Percentiles rank a stretch among this genome's conserved stretches.
These are phyloP conservation scores for Beauveria brongniartii DNA, from an alignment of 2,329 filamentous ascomycete species.

Conservation along the genomic window DNA sequence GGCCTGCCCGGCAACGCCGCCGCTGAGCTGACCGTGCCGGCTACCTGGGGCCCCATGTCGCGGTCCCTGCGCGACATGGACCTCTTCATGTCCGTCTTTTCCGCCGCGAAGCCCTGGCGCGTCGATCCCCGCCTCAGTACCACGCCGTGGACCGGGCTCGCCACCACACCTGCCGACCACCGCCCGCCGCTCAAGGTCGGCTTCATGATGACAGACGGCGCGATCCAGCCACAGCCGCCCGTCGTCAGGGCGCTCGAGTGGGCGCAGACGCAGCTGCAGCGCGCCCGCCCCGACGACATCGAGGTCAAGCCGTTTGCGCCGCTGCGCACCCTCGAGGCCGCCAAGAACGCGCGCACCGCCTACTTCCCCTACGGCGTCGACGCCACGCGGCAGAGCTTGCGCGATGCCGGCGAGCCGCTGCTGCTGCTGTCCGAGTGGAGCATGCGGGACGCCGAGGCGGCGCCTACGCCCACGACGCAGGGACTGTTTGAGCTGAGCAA, in stretches of 20 bases:
- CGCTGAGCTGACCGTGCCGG: constrained; percentile 27
- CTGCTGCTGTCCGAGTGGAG: constrained; percentile 35
- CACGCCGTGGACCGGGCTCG: constrained; percentile 25
- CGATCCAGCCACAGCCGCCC: constrained; percentile 30
- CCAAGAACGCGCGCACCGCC: constrained; percentile 25
- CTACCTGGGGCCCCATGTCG: constrained; percentile 27
- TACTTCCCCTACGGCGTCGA: constrained; percentile 40
- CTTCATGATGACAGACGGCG: constrained; percentile 31
- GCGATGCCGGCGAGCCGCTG: constrained; percentile 33
- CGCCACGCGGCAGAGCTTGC: constrained; percentile 24
- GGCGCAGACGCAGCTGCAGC: constrained; percentile 20
- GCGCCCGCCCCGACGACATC: constrained; percentile 13
- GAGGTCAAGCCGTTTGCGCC: constrained; percentile 29
- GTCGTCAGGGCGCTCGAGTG: constrained; percentile 27
- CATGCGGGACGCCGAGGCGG: constrained; percentile 21
- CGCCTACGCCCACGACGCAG: constrained; percentile 16
- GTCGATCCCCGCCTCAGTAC: constrained; percentile 24
- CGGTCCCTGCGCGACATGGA: constrained; percentile 26
- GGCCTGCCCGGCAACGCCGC: background rate
- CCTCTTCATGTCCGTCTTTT: constrained; percentile 22
- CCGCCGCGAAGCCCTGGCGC: constrained; percentile 20
- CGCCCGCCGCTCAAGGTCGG: constrained; percentile 30
- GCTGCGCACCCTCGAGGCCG: constrained; percentile 22
- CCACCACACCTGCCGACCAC: background rate
- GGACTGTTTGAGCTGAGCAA: constrained; percentile 20